Evolutionary conservation across 805 yeast species (phyloP), one percentile per base, ranked within the genome.

Genomic region (Jamesozyma spencerorum): DNA sequence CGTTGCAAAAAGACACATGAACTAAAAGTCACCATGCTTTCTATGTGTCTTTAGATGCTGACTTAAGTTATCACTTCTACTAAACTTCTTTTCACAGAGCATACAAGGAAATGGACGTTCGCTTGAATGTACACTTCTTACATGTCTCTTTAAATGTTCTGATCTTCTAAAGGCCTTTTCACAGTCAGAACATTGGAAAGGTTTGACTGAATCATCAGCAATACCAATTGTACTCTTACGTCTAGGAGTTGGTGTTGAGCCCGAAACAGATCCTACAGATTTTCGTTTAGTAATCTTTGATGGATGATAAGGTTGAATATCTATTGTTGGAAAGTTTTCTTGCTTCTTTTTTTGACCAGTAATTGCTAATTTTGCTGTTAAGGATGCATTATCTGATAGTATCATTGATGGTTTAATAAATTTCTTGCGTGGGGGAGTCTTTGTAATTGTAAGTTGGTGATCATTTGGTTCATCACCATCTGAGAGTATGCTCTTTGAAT

Each of bases 121-220:
- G 46, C 72, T 59, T 18, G 80, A 71, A 57, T 80, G 87, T 49
- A 79, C 77, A 20, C 81, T 75, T 44, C 84, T 64, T 53, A 76
- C 69, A 54, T 80, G 87, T 43, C 87, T 63, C 54, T 77, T 78
- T 53, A 79, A 65, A 53, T 80, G 85, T 46, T 81, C 85, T 50
- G 75, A 76, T 46, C 84, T 68, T 48, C 74, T 74, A 58, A 80
- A 80, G 8, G 60, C 58, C 48, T 68, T 70, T 4, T 55, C 53
- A 48, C 75, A 71, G 12, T 59, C 55, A 5, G 50, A 47, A 44
- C 71, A 70, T 35, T 55, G 55, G 47, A 64, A 63, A 29, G 66
- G 65, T 45, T 64, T 66, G 14, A 58, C 64, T 17, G 17, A 18
- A 26, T 51, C 51, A 33, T 51, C 62, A 18, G 50, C 55, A 6